Evolutionary conservation across 768 basidiomycete genomes (phyloP).

Genomic region (Coprinopsis cinerea): DNA sequence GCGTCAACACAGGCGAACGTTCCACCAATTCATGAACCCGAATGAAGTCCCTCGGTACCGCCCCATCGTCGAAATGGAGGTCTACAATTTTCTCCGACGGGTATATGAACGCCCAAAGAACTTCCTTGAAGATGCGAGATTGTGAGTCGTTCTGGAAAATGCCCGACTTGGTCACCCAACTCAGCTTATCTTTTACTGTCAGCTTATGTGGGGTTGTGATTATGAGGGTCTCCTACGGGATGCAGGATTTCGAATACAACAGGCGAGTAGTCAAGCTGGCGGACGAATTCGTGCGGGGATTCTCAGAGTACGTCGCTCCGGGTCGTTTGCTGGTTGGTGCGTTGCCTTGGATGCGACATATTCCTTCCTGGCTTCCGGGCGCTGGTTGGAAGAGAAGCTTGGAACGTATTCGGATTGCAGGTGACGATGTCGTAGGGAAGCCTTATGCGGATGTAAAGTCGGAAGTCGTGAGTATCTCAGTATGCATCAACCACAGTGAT

Average conservation of each 20-base stretch:
- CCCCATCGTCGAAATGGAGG: constrained; percentile 19
- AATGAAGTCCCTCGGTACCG: constrained; percentile 19
- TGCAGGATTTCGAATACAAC: constrained; percentile 19
- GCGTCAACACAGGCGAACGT: constrained; percentile 20
- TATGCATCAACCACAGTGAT: too few species aligned
- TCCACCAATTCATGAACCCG: constrained; percentile 19
- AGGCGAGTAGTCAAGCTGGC: constrained; percentile 19
- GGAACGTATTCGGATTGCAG: not conserved
- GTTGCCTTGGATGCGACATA: constrained; percentile 1
- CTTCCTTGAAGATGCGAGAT: too few species aligned
- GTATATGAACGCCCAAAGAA: constrained; percentile 18
- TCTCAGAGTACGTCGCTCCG: not conserved
- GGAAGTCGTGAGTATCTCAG: constrained; percentile 6
- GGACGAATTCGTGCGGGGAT: not conserved
- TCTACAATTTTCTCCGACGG: constrained; percentile 17
- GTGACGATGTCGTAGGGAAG: not conserved
- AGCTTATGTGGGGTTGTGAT: constrained; percentile 38
- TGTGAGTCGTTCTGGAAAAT: too few species aligned
- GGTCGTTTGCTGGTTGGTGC: constrained; percentile 3
- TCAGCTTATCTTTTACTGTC: not conserved
- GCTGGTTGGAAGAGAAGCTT: constrained; percentile 2
- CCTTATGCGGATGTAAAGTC: not conserved
- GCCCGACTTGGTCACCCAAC: too few species aligned
- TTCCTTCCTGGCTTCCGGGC: constrained; percentile 8
- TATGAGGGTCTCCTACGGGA: constrained; percentile 25